A percentile compares a stretch with the other conserved stretches of the same genome.
Conservation (phyloP, 2,329 filamentous ascomycete species). For the Graphiopsis chlorocephala region DNA sequence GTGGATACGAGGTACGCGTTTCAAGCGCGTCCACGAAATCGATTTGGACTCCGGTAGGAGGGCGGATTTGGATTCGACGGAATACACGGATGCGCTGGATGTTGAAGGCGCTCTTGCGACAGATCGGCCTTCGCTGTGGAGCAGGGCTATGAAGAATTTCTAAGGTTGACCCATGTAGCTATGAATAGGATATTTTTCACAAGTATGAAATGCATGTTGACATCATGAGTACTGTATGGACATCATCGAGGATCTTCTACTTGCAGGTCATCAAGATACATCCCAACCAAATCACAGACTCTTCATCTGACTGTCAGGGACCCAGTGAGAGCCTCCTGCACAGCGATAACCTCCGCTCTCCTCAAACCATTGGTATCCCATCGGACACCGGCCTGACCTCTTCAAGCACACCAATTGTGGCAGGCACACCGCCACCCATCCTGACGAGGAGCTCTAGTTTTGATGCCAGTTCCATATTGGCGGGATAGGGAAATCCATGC, state of each 20-base stretch:
- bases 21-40: constrained; percentile 37
- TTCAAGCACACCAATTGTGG: constrained; percentile 82
- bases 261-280: too few species aligned
- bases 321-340: constrained; percentile 58
- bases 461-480: constrained; percentile 72
- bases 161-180: background rate
- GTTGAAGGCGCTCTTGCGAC: constrained; percentile 10
- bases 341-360: constrained; percentile 60
- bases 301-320: constrained; percentile 37
- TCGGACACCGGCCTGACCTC: constrained; percentile 54
- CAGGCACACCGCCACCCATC: constrained; percentile 76
- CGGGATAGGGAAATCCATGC: constrained; percentile 72
- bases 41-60: constrained; percentile 44
- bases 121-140: constrained; percentile 14
- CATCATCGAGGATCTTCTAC: too few species aligned
- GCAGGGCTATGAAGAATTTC: constrained; percentile 14
- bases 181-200: too few species aligned
- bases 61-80: constrained; percentile 34
- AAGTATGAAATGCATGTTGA: too few species aligned
- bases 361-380: constrained; percentile 62
- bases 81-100: constrained; percentile 4
- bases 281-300: background rate
- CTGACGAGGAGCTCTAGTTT: constrained; percentile 80
- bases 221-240: too few species aligned
- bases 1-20: constrained; percentile 39